phyloP scores from a whole-genome alignment of 2,329 filamentous ascomycete species.

The Fusarium compactum region DNA sequence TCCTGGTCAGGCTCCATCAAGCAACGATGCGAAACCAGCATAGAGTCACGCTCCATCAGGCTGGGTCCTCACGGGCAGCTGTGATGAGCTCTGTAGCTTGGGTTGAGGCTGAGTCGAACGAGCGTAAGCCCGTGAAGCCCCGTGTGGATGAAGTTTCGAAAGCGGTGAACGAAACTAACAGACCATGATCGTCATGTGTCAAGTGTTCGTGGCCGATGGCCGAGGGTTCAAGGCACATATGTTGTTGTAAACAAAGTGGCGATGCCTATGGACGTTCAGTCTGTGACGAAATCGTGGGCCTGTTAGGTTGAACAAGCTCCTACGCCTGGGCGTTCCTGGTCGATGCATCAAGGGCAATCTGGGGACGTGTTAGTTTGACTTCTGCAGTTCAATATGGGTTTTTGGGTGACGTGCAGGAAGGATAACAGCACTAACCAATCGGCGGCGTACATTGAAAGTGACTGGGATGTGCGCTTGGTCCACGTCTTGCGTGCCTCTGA shows the following conservation, averaged over 20 bases:
- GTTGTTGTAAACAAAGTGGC: slow-evolving; percentile 16
- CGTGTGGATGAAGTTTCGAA: slow-evolving; percentile 15
- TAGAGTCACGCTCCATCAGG: slow-evolving; percentile 23
- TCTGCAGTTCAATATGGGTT: slow-evolving; percentile 35
- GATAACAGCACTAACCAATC: slow-evolving; percentile 40
- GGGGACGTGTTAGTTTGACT: slow-evolving; percentile 39
- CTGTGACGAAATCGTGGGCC: slow-evolving; percentile 3
- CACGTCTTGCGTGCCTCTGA: slow-evolving; percentile 36
- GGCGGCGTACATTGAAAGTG: slow-evolving; percentile 14
- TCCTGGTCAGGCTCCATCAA: slow-evolving; percentile 23
- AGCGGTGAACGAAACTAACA: slow-evolving; percentile 42
- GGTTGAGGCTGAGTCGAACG: slow-evolving; percentile 21
- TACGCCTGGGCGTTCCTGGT: slow-evolving; percentile 26
- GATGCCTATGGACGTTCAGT: slow-evolving; percentile 7
- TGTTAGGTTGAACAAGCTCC: slow-evolving; percentile 28
- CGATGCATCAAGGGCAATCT: slow-evolving; percentile 33
- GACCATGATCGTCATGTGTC: slow-evolving; percentile 39
- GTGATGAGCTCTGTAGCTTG: slow-evolving; percentile 18
- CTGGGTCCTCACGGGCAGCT: slow-evolving; percentile 25
- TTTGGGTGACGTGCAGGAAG: slow-evolving; percentile 44
- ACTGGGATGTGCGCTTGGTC: slow-evolving; percentile 43
- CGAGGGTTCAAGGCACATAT: slow-evolving; percentile 4
- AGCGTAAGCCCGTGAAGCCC: slow-evolving; percentile 23
- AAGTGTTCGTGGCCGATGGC: slow-evolving; percentile 32
- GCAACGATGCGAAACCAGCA: slow-evolving; percentile 10